These are phyloP conservation scores for Echites panduratus DNA, from an alignment of 257 asterid species.

Conservation along the genomic window DNA sequence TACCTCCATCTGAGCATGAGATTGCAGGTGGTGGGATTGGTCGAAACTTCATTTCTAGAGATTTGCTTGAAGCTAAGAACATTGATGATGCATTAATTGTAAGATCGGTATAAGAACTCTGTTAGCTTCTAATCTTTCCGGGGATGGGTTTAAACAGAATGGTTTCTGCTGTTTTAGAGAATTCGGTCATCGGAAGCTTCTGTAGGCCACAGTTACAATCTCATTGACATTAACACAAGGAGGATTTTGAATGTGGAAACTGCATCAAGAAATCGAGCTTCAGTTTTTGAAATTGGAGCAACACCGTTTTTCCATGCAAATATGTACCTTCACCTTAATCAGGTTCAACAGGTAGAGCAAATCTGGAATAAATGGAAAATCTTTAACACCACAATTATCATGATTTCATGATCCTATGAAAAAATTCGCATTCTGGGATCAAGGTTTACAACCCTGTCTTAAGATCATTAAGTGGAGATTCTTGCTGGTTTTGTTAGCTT, in stretches of 20 bases:
- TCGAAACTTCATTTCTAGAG: slow-evolving; percentile 75
- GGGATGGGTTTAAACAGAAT: slow-evolving; percentile 1
- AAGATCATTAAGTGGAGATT: not conserved
- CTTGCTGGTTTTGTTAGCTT: too few relatives aligned
- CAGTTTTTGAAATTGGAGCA: slow-evolving; percentile 51
- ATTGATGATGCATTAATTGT: slow-evolving; percentile 67
- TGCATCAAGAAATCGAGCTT: slow-evolving; percentile 66
- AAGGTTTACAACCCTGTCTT: too few relatives aligned
- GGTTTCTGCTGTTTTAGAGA: slow-evolving; percentile 42
- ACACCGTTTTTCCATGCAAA: slow-evolving; percentile 88
- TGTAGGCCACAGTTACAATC: slow-evolving; percentile 80
- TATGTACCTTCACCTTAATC: slow-evolving; percentile 67
- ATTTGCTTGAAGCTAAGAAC: slow-evolving; percentile 68
- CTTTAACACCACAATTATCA: not conserved
- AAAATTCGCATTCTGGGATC: too few relatives aligned
- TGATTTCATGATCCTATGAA: not conserved
- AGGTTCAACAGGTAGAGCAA: slow-evolving; percentile 70
- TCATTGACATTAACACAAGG: slow-evolving; percentile 48
- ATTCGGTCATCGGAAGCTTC: slow-evolving; percentile 59
- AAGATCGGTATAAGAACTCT: slow-evolving; percentile 11
- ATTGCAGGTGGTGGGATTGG: slow-evolving; percentile 68
- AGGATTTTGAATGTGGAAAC: slow-evolving; percentile 83
- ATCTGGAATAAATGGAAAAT: not conserved
- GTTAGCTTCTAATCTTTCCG: not conserved
- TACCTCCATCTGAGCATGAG: slow-evolving; percentile 69